Evolutionary conservation across 1,139 yeast genomes (phyloP), one percentile per base, ranked within the genome.

Genomic region (Kodamaea plutei): DNA sequence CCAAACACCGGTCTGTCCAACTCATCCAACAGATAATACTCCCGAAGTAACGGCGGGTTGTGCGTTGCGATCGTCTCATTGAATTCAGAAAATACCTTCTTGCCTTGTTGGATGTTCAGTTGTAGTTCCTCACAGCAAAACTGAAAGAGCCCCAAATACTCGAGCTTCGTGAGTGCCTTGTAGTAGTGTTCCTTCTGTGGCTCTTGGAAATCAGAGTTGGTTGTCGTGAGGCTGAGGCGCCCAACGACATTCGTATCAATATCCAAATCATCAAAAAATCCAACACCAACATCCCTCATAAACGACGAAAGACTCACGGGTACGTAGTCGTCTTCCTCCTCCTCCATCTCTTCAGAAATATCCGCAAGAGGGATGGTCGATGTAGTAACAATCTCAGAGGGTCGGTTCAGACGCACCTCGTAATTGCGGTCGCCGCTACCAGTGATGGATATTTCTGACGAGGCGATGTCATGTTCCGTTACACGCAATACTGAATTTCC

Each of bases 101-200:
- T 61, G 3, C 78, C 78, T 26, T 75, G 75, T 10, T 52, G 47
- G 33, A 76, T 71, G 39, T 70, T 72, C 26, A 62, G 68, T n/a
- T 59, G 60, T 40, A 76, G 54, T 41, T 76, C 81, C 17, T 64
- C 57, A 40, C 76, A 70, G 36, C 77, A 71, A 39, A 76, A 74
- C 24, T 71, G 69, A 38, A 63, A 67, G 35, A 69, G 41, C 4
- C 41, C 40, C 23, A 44, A 33, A 15, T 43, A 61, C 34, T 74
- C 77, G 11, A 74, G 44, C 25, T 71, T 45, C 5, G 66, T 63
- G 12, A 64, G 45, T 22, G 66, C 69, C 23, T 39, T 43, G 7
- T 58, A 50, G 37, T 56, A 69, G 25, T 67, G 73, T 2, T 34
- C 40, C 11, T 44, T 31, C 7, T 37, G 33, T 14, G 45, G 42